Conservation (phyloP, 192 early-diverging fungal genomes). For the Umbelopsis ramanniana region DNA sequence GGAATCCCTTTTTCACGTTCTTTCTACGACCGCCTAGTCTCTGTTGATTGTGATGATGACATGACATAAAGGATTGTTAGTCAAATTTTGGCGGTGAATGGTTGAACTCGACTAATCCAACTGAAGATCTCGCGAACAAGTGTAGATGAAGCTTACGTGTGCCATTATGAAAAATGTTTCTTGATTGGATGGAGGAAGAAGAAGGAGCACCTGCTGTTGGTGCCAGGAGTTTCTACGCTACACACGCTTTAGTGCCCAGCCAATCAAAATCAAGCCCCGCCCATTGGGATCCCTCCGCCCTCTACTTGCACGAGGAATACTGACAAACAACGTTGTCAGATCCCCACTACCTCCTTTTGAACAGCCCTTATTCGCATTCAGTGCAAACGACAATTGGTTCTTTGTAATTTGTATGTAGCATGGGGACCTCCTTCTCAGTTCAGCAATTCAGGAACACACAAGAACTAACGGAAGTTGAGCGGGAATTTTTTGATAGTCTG, state of each 20-base stretch:
- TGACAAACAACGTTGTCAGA: constrained; percentile 16
- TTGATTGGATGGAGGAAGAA: constrained; percentile 16
- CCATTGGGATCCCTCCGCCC: constrained; percentile 15
- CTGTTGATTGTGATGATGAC: constrained; percentile 53
- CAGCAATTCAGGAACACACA: too few species aligned
- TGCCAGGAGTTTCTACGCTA: constrained; percentile 23
- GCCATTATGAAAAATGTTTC: constrained; percentile 28
- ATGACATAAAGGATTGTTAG: constrained; percentile 8
- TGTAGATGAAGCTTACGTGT: constrained; percentile 27
- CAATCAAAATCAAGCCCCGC: constrained; percentile 19
- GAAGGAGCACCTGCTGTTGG: constrained; percentile 3
- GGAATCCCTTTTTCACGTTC: constrained; percentile 95
- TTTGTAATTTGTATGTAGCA: too few species aligned
- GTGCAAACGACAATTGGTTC: not conserved
- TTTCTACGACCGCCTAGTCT: constrained; percentile 79
- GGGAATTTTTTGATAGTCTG: too few species aligned
- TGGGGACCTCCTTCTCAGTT: not conserved
- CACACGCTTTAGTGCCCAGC: constrained; percentile 9
- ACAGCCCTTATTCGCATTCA: constrained; percentile 2
- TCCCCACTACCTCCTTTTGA: not conserved
- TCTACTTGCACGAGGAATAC: constrained; percentile 7
- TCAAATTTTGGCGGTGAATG: not conserved
- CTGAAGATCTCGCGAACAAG: not conserved
- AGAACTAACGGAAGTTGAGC: too few species aligned
- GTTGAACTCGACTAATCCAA: not conserved